A percentile compares a stretch with the other conserved stretches of the same genome.
phyloP scores from a whole-genome alignment of 345 rosid species.

The Moringa oleifera region DNA sequence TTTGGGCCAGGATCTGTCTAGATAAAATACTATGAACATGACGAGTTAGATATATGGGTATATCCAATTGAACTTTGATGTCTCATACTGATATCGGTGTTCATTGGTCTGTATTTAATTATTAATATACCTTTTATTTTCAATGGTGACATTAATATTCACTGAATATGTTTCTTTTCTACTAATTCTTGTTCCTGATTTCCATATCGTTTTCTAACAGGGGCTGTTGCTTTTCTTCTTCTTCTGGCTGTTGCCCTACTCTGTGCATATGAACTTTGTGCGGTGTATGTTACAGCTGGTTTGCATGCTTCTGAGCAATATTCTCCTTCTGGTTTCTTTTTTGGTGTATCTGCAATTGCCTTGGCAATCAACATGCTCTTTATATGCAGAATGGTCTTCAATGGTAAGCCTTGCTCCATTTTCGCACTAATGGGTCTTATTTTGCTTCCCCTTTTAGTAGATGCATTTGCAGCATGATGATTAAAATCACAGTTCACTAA shows the following conservation, averaged over 20 bases:
- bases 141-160: too few species aligned
- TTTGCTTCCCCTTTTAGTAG: conserved; percentile 3
- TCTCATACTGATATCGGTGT: too few species aligned
- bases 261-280: conserved; percentile 96
- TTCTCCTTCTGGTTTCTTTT: conserved; percentile 98
- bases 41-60: too few species aligned
- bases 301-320: conserved; percentile 79
- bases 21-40: too few species aligned
- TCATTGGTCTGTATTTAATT: too few species aligned
- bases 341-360: conserved; percentile 97
- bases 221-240: conserved; percentile 97
- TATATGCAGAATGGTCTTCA: conserved; percentile 94
- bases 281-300: conserved; percentile 94
- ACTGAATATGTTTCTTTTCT: neutral
- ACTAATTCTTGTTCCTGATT: conserved; percentile 18
- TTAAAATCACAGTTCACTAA: conserved; percentile 6
- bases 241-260: conserved; percentile 90
- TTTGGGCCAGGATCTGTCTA: too few species aligned
- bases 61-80: too few species aligned
- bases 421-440: conserved; percentile 11
- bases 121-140: too few species aligned
- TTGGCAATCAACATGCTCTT: conserved; percentile 98
- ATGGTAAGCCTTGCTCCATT: conserved; percentile 56
- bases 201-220: conserved; percentile 32
- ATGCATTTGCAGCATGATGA: conserved; percentile 15